Evolutionary conservation across 192 early-diverging fungal species (phyloP).

Genomic region (Mortierella claussenii): DNA sequence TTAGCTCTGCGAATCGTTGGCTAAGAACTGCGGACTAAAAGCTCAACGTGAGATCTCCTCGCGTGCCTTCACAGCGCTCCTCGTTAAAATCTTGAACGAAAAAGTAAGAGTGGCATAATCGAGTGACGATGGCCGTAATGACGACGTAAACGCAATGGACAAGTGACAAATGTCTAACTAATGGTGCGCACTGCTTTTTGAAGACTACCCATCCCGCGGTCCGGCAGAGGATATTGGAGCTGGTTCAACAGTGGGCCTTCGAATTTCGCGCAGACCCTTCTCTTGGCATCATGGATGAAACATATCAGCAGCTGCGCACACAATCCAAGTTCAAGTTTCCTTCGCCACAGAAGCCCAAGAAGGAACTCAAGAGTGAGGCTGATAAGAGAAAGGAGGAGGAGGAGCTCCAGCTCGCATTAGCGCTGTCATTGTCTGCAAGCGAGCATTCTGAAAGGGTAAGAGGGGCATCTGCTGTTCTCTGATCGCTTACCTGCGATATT

Average conservation of each 20-base stretch:
- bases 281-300: slow-evolving; percentile 84
- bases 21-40: slow-evolving; percentile 88
- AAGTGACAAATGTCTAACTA: too few species aligned
- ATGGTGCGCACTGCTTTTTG: background rate
- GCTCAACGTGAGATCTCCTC: slow-evolving; percentile 89
- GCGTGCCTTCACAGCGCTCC: slow-evolving; percentile 81
- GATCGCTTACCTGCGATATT: background rate
- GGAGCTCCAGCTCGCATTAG: slow-evolving; percentile 91
- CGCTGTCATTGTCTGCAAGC: slow-evolving; percentile 83
- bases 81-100: slow-evolving; percentile 80
- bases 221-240: slow-evolving; percentile 81
- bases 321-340: slow-evolving; percentile 74
- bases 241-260: slow-evolving; percentile 93
- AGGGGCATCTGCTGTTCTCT: too few species aligned
- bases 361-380: slow-evolving; percentile 74
- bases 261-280: slow-evolving; percentile 83
- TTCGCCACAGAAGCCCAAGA: slow-evolving; percentile 85
- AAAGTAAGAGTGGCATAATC: too few species aligned
- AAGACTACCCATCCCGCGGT: slow-evolving; percentile 82
- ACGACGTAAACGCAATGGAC: too few species aligned
- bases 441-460: slow-evolving; percentile 54
- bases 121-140: too few species aligned
- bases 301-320: slow-evolving; percentile 66
- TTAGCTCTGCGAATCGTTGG: slow-evolving; percentile 85
- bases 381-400: slow-evolving; percentile 95